A percentile compares a stretch with the other conserved stretches of the same genome.
Conservation (phyloP, 2,329 filamentous ascomycete species). For the Aspergillus unguis region DNA sequence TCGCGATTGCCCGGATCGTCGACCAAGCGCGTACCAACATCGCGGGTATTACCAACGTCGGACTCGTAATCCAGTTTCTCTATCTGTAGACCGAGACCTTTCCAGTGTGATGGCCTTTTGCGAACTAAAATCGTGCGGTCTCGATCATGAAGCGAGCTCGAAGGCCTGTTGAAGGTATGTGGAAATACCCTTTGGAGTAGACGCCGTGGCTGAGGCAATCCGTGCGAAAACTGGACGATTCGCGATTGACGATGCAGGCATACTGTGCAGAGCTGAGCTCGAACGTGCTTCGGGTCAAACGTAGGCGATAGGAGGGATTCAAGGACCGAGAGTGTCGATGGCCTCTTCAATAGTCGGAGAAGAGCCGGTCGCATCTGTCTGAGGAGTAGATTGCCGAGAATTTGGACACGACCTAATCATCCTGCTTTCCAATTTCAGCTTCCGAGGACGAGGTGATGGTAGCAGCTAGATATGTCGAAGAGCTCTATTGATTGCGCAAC, state of each 20-base stretch:
- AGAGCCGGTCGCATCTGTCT: constrained; percentile 43
- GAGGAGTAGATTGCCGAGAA: constrained; percentile 16
- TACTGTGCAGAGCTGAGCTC: constrained; percentile 17
- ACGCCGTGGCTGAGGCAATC: neutral
- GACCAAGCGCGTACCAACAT: constrained; percentile 38
- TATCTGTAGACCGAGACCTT: constrained; percentile 26
- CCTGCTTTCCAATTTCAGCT: constrained; percentile 16
- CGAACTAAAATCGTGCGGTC: constrained; percentile 6
- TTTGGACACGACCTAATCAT: constrained; percentile 24
- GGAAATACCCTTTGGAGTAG: no score
- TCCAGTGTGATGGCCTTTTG: constrained; percentile 8
- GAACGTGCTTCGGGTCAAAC: constrained; percentile 34
- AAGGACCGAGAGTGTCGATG: constrained; percentile 40
- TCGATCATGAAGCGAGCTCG: no score
- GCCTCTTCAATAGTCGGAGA: constrained; percentile 42
- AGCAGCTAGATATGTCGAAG: no score
- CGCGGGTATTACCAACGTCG: constrained; percentile 35
- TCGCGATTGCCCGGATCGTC: constrained; percentile 30
- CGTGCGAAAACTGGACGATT: no score
- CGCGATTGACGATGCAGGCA: constrained; percentile 29
- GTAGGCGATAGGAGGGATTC: constrained; percentile 30
- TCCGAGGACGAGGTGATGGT: no score
- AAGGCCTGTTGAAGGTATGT: no score
- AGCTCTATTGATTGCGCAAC: neutral
- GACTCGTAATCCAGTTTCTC: constrained; percentile 43